Evolutionary conservation across 805 yeast species (phyloP).

Genomic region (Nakazawaea laoshanensis): DNA sequence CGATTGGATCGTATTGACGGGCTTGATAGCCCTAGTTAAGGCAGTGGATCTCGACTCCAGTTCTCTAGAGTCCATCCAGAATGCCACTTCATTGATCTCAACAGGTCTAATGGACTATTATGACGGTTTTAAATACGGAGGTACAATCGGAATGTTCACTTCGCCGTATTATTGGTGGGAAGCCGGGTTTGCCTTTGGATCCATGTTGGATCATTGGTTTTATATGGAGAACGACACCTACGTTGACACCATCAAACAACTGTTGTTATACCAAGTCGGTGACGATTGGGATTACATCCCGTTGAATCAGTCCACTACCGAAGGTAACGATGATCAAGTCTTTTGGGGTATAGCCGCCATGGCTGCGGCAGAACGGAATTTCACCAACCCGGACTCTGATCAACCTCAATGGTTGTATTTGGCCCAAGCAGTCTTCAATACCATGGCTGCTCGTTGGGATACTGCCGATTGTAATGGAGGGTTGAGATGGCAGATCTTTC

Average conservation of each 20-base stretch:
- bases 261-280: slow-evolving; percentile 61
- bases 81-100: slow-evolving; percentile 53
- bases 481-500: slow-evolving; percentile 85
- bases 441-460: slow-evolving; percentile 82
- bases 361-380: slow-evolving; percentile 79
- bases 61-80: slow-evolving; percentile 27
- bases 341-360: slow-evolving; percentile 87
- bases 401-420: slow-evolving; percentile 68
- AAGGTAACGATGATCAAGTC: slow-evolving; percentile 92
- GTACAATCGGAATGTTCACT: slow-evolving; percentile 64
- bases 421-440: slow-evolving; percentile 80
- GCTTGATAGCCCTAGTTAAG: neutral
- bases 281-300: slow-evolving; percentile 65
- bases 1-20: no score
- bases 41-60: slow-evolving; percentile 25
- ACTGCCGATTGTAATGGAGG: slow-evolving; percentile 59
- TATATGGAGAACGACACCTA: slow-evolving; percentile 63
- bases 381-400: slow-evolving; percentile 54
- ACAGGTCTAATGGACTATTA: slow-evolving; percentile 79
- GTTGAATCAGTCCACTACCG: slow-evolving; percentile 70
- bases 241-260: slow-evolving; percentile 45
- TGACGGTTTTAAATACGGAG: slow-evolving; percentile 55
- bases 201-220: slow-evolving; percentile 64
- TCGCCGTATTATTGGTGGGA: slow-evolving; percentile 88
- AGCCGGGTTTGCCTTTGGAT: slow-evolving; percentile 74